Conservation (phyloP, 495 filamentous ascomycete species). For the Aspergillus homomorphus region DNA sequence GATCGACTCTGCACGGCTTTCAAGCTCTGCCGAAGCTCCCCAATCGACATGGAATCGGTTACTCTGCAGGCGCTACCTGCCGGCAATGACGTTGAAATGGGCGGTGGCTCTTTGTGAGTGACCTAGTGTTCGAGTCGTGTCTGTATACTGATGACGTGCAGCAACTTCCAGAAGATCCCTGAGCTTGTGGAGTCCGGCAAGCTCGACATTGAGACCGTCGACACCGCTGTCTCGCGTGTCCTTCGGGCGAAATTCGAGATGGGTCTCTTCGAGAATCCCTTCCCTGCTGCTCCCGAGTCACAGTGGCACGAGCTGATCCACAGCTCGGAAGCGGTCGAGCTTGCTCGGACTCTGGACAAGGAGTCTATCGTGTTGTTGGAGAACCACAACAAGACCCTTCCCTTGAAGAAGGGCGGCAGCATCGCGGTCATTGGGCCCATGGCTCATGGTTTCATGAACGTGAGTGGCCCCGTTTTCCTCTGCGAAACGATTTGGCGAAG, state of each 20-base stretch:
- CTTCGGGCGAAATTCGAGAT: conserved; percentile 62
- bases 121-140: not conserved
- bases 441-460: conserved; percentile 68
- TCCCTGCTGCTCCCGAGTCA: conserved; percentile 48
- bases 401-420: conserved; percentile 55
- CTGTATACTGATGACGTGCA: conserved; percentile 13
- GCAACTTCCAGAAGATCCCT: conserved; percentile 63
- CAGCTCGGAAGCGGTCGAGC: conserved; percentile 49
- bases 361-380: conserved; percentile 70
- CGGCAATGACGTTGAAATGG: conserved; percentile 75
- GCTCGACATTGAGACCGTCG: conserved; percentile 51
- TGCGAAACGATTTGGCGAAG: too few species aligned
- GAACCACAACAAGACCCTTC: conserved; percentile 60
- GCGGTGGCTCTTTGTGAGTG: conserved; percentile 60
- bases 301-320: conserved; percentile 56
- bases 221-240: conserved; percentile 61
- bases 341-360: conserved; percentile 59
- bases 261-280: conserved; percentile 67
- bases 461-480: conserved; percentile 28
- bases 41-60: conserved; percentile 59
- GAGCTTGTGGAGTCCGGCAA: conserved; percentile 57
- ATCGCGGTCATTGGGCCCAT: conserved; percentile 74
- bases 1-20: conserved; percentile 63
- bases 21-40: conserved; percentile 54
- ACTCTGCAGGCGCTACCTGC: conserved; percentile 56